Evolutionary conservation across 2,329 filamentous ascomycete genomes (phyloP), one percentile per base, ranked within the genome.

Genomic region (Neofusicoccum kwambonambiense): DNA sequence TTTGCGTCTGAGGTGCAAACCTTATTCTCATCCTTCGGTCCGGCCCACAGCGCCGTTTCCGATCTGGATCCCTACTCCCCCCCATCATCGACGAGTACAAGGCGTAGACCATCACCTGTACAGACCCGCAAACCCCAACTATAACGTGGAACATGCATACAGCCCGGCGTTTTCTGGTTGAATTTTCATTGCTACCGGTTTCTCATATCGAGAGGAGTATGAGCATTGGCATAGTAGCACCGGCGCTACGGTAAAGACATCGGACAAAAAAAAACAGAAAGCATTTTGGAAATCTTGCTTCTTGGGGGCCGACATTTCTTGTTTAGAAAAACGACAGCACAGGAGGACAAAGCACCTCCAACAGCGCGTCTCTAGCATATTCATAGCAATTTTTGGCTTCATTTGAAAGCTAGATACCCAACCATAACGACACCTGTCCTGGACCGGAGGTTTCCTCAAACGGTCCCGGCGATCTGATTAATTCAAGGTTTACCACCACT

Each of bases 171-270:
- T 60, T 27, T 6, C 34, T 11, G 12, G 39, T 50, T 50, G 12
- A 12, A 34, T 34, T 12, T 42, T 58, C 34, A 7, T 44, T 44
- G 22, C 9, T 44, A 8, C n/a, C n/a, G 42, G n/a, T 44, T 15
- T 17, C n/a, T n/a, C 15, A 31, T 17, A 8, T 44, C 15, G n/a
- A 8, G 15, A 44, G 8, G n/a, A 47, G n/a, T 22, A 17, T 15
- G 41, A 58, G 41, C 41, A 45, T 45, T 47, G 13, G 56, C 56
- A 60, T 60, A 35, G 17, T 49, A 37, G 56, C 56, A 60, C 41
- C 11, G 41, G 42, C 56, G 42, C 56, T 49, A 34, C 17, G 27
- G 56, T 60, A 17, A 37, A 47, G 27, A 45, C 17, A 44, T 45
- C n/a, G 56, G 56, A 39, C 17, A 22, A 31, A 41, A 42, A 58